Evolutionary conservation across 164 flowering plant genomes (phyloP).

Genomic region (Houttuynia cordata): DNA sequence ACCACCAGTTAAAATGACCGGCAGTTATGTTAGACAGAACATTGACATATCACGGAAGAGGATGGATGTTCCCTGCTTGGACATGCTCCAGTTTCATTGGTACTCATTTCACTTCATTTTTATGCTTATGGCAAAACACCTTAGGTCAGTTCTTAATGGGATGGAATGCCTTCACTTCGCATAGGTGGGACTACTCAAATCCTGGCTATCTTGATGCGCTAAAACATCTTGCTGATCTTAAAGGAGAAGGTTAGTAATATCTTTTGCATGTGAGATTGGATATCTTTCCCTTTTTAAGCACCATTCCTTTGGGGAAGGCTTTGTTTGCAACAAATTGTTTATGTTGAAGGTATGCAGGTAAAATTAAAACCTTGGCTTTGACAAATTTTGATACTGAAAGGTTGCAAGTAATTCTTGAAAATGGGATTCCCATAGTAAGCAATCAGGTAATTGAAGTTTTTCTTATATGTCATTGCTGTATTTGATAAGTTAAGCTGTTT

Average conservation of each 20-base stretch:
- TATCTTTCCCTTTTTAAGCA: not conserved
- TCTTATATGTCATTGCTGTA: not conserved
- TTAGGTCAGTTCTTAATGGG: not conserved
- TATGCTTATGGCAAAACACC: not conserved
- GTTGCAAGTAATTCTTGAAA: conserved; percentile 69
- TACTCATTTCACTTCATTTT: conserved; percentile 5
- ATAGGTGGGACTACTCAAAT: conserved; percentile 98
- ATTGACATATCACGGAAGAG: conserved; percentile 80
- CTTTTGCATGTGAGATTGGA: not conserved
- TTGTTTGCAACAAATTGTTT: not conserved
- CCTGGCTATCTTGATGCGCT: conserved; percentile 94
- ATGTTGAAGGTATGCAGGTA: conserved; percentile 48
- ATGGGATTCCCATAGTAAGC: conserved; percentile 88
- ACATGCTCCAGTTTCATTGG: conserved; percentile 99
- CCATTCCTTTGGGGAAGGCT: not conserved
- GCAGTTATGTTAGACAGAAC: conserved; percentile 55
- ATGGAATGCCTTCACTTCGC: conserved; percentile 3
- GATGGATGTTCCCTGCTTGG: conserved; percentile 89
- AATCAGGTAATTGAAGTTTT: conserved; percentile 54
- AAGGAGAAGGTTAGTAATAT: conserved; percentile 66
- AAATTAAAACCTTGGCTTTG: conserved; percentile 89
- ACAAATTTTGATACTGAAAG: conserved; percentile 97
- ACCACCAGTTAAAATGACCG: conserved; percentile 92
- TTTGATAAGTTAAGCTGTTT: not conserved
- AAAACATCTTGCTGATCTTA: conserved; percentile 89